Evolutionary conservation across 2,329 filamentous ascomycete species (phyloP).

Genomic region (Aspergillus intermedius): DNA sequence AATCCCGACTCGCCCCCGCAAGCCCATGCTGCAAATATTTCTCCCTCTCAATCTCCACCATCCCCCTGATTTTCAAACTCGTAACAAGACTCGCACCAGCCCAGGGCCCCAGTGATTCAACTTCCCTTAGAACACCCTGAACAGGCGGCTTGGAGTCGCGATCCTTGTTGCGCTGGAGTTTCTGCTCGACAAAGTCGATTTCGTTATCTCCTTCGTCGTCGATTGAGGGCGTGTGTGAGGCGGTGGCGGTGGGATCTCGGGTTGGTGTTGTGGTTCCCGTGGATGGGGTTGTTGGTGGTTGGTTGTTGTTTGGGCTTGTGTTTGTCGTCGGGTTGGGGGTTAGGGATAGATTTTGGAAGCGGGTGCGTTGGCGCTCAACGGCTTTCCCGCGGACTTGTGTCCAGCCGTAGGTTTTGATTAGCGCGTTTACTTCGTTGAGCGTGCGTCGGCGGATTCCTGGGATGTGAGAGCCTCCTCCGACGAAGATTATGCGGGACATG

Average conservation of each 20-base stretch:
- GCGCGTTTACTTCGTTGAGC: constrained; percentile 62
- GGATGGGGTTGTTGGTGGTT: constrained; percentile 14
- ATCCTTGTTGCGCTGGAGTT: constrained; percentile 32
- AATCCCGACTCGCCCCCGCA: constrained; percentile 40
- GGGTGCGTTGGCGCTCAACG: constrained; percentile 44
- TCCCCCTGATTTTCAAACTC: constrained; percentile 53
- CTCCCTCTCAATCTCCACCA: constrained; percentile 59
- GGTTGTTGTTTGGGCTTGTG: neutral
- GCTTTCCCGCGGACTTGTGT: constrained; percentile 66
- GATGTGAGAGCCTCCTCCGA: constrained; percentile 71
- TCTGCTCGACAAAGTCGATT: constrained; percentile 44
- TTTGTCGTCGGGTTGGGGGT: constrained; percentile 15
- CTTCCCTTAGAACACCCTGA: constrained; percentile 42
- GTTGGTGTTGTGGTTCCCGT: constrained; percentile 6
- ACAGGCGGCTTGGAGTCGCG: constrained; percentile 24
- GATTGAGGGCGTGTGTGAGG: neutral
- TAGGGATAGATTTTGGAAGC: constrained; percentile 35
- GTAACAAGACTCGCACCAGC: constrained; percentile 57
- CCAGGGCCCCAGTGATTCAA: constrained; percentile 59
- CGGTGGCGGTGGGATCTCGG: constrained; percentile 1
- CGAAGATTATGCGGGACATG: constrained; percentile 83
- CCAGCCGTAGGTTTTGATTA: constrained; percentile 69
- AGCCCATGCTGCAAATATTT: constrained; percentile 51
- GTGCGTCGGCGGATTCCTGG: constrained; percentile 73
- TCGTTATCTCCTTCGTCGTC: constrained; percentile 20